phyloP scores from a whole-genome alignment of 257 asterid genomes.

The Nicotiana tabacum region DNA sequence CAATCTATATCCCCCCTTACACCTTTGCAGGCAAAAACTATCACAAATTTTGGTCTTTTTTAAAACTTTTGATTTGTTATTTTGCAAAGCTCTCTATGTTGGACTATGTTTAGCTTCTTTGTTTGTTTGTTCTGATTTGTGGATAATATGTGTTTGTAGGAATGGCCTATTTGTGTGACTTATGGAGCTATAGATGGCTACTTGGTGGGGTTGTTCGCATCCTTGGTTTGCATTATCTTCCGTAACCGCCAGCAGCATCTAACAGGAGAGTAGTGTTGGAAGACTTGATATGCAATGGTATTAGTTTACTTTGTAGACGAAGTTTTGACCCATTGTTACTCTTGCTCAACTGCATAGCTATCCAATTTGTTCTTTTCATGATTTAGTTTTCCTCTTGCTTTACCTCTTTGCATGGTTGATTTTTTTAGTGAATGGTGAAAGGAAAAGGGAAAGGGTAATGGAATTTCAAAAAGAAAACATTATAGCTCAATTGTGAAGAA shows the following conservation, averaged over 20 bases:
- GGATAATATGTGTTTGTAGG: conserved; percentile 33
- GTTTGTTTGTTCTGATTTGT: not conserved
- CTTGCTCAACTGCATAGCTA: not conserved
- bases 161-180: conserved; percentile 89
- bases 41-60: not conserved
- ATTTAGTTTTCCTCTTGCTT: too few species aligned
- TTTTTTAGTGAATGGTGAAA: not conserved
- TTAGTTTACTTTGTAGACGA: too few species aligned
- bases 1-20: not conserved
- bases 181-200: conserved; percentile 77
- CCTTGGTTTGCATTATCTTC: conserved; percentile 40
- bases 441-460: not conserved
- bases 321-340: too few species aligned
- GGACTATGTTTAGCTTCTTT: not conserved
- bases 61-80: not conserved
- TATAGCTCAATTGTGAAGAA: not conserved
- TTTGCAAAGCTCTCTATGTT: not conserved
- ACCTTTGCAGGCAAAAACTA: not conserved
- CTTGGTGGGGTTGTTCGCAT: conserved; percentile 49
- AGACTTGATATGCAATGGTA: not conserved
- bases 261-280: conserved; percentile 41
- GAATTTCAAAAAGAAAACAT: not conserved
- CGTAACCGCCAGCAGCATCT: conserved; percentile 23
- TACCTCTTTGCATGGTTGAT: not conserved
- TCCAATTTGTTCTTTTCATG: not conserved